Evolutionary conservation across 2,329 filamentous ascomycete species (phyloP).

Genomic region (Sphaceloma murrayae): DNA sequence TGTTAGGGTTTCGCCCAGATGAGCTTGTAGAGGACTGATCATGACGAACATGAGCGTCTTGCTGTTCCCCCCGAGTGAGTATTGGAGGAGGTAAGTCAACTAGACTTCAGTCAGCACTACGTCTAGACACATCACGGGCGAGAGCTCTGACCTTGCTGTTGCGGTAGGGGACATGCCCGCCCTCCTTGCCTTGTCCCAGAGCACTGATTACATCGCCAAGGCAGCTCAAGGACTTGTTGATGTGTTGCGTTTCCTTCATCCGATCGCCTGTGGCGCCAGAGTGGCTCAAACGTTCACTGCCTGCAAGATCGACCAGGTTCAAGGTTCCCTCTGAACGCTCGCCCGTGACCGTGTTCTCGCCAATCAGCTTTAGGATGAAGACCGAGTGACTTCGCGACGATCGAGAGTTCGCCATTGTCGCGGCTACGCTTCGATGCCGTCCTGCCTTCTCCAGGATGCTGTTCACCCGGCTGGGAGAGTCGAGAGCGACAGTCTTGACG

Average conservation of each 20-base stretch:
- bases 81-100: slow-evolving; percentile 90
- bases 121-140: slow-evolving; percentile 1
- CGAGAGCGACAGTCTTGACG: slow-evolving; percentile 64
- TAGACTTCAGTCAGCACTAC: slow-evolving; percentile 26
- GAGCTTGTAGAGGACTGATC: slow-evolving; percentile 83
- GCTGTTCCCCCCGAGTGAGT: slow-evolving; percentile 79
- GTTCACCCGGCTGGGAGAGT: slow-evolving; percentile 72
- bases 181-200: slow-evolving; percentile 68
- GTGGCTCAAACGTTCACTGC: slow-evolving; percentile 81
- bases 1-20: slow-evolving; percentile 85
- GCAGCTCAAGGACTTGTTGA: slow-evolving; percentile 89
- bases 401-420: slow-evolving; percentile 94
- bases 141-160: slow-evolving; percentile 67
- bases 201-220: slow-evolving; percentile 91
- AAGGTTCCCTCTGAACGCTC: slow-evolving; percentile 86
- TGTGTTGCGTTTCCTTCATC: slow-evolving; percentile 89
- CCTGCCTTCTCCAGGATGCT: slow-evolving; percentile 69
- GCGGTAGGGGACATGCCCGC: slow-evolving; percentile 74
- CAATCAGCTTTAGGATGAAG: slow-evolving; percentile 69
- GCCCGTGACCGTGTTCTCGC: slow-evolving; percentile 61
- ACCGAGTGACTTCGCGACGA: slow-evolving; percentile 93
- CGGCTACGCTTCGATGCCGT: slow-evolving; percentile 81
- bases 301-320: slow-evolving; percentile 91
- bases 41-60: slow-evolving; percentile 99
- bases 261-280: slow-evolving; percentile 78